Percentiles rank a stretch among this genome's conserved stretches.
These are phyloP conservation scores for Heliocybe sulcata DNA, from an alignment of 1,284 basidiomycete genomes.

Conservation along the genomic window DNA sequence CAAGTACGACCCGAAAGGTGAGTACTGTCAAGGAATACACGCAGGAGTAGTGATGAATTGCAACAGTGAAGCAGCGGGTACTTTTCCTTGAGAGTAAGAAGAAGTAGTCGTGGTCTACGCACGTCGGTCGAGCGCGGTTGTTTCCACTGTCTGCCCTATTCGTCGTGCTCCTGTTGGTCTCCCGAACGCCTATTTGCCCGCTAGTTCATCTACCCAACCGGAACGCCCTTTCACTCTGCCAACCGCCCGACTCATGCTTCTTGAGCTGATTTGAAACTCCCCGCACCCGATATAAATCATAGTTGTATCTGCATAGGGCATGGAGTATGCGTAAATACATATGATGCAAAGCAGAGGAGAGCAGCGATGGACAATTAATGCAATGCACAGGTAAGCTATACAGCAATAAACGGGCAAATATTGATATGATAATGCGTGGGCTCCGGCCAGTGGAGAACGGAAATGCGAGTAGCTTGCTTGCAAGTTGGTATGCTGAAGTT, in stretches of 20 bases:
- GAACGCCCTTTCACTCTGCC: no score
- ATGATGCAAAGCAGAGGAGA: not conserved
- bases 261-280: no score
- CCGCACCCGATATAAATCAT: not conserved
- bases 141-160: no score
- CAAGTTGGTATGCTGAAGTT: no score
- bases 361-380: not conserved
- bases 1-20: conserved; percentile 86
- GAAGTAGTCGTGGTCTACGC: conserved; percentile 25
- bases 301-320: not conserved
- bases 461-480: not conserved
- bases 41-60: not conserved
- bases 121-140: no score
- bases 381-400: not conserved
- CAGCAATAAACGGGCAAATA: not conserved
- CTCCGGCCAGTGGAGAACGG: not conserved
- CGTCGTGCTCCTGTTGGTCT: no score
- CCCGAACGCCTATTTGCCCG: no score
- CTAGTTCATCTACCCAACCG: no score
- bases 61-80: conserved; percentile 61
- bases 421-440: not conserved
- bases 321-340: not conserved
- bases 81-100: conserved; percentile 77
- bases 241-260: no score
- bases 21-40: conserved; percentile 16